Evolutionary conservation across 2,329 filamentous ascomycete genomes (phyloP).

Genomic region (Trichoderma lentiforme): DNA sequence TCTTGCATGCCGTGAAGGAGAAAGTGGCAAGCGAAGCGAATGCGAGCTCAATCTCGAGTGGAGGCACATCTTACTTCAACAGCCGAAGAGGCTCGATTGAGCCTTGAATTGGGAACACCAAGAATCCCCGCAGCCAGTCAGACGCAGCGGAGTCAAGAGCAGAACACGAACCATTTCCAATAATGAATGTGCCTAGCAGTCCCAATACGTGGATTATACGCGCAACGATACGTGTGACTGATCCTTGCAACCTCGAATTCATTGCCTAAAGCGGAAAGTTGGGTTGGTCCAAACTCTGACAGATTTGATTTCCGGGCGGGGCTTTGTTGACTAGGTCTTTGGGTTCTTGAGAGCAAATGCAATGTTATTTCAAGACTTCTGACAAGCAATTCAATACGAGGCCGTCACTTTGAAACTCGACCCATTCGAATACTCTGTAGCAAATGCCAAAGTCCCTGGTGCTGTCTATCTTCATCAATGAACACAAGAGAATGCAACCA

Average conservation of each 20-base stretch:
- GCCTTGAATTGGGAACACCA: not conserved
- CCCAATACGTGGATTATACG: not conserved
- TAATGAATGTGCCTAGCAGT: not conserved
- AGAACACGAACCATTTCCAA: not conserved
- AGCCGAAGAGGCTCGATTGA: not conserved
- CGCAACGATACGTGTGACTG: not conserved
- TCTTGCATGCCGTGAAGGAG: too few species aligned
- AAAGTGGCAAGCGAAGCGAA: not conserved
- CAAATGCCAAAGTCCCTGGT: not conserved
- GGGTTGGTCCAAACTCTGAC: not conserved
- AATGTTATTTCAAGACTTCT: not conserved
- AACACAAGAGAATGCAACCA: not conserved
- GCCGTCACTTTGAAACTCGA: not conserved
- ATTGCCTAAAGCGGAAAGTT: not conserved
- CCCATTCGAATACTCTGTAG: not conserved
- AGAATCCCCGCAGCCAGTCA: not conserved
- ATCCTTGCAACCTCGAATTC: not conserved
- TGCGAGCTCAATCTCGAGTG: not conserved
- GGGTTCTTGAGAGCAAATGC: not conserved
- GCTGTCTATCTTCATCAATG: not conserved
- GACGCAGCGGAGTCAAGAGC: not conserved
- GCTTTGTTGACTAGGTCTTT: not conserved
- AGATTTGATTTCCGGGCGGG: not conserved
- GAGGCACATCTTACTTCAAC: not conserved
- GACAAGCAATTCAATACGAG: not conserved